Conservation (phyloP, 2,329 filamentous ascomycete species). For the Aspergillus neoniger region DNA sequence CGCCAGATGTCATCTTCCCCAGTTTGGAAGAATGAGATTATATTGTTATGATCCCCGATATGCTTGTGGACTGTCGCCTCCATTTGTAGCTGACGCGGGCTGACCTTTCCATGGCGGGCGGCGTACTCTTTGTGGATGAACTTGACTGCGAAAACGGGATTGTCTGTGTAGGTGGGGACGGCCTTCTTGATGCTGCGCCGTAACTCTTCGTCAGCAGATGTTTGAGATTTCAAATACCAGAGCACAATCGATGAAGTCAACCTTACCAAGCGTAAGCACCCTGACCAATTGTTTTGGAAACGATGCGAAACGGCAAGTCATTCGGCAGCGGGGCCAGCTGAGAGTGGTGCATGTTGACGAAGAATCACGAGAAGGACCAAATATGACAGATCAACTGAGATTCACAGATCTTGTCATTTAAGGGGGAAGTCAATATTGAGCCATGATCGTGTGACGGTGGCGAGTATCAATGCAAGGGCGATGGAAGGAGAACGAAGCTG, state of each 20-base stretch:
- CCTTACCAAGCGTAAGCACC: constrained; percentile 93
- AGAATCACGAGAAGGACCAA: constrained; percentile 4
- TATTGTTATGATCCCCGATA: constrained; percentile 85
- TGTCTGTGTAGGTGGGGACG: constrained; percentile 66
- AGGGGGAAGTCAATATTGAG: background rate
- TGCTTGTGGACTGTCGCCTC: constrained; percentile 89
- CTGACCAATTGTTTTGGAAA: constrained; percentile 94
- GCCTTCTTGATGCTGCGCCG: constrained; percentile 83
- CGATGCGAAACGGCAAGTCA: constrained; percentile 87
- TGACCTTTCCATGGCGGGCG: constrained; percentile 82
- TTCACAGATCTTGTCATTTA: background rate
- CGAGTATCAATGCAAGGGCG: constrained; percentile 23
- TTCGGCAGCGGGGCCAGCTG: constrained; percentile 82
- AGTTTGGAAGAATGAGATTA: constrained; percentile 88
- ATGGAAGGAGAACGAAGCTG: constrained; percentile 11
- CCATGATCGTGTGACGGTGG: constrained; percentile 16
- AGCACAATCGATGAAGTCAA: constrained; percentile 1
- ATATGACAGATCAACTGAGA: constrained; percentile 1
- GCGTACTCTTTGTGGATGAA: constrained; percentile 98
- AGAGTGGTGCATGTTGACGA: constrained; percentile 64
- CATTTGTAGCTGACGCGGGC: constrained; percentile 84
- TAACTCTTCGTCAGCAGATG: constrained; percentile 9
- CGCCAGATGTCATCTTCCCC: constrained; percentile 85
- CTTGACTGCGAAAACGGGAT: constrained; percentile 92
- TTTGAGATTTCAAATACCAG: background rate